Evolutionary conservation across 1,284 basidiomycete species (phyloP), one percentile per base, ranked within the genome.

Genomic region (Heterobasidion occidentale): DNA sequence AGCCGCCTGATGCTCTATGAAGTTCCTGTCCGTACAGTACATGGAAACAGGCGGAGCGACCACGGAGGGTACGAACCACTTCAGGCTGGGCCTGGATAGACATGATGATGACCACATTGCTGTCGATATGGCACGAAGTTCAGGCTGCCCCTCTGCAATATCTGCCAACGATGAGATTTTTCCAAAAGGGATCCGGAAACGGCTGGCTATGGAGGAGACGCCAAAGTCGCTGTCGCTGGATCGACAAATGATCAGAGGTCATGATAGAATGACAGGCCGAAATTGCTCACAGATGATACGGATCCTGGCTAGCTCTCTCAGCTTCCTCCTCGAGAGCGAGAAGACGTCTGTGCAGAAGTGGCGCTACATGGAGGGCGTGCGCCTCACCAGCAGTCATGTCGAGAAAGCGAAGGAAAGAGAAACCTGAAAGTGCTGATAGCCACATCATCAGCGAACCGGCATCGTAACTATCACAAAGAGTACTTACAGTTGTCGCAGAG

Each of bases 21-120:
- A 97, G 5, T 86, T 82, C 49, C 92, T 84, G 66, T 94, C 83
- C 46, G 83, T 82, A 65, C 88, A 90, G 62, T 85, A 79, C 53
- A 92, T 74, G 42, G 83, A 72, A 61, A 96, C 87, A 0, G 90
- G 82, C 1, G 96, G 94, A 0, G 97, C 95, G 19, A 96, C 83
- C 3, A 78, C 94, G 1, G 84, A 76, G 34, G 92, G 90, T 15
- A 90, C 77, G 69, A 88, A 91, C 81, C 92, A 95, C 62, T 85
- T 86, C 58, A 94, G 77, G 11, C 81, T 81, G 3, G 83, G 81
- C 46, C 91, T 83, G 53, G 91, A 94, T 36, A 98, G 74, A 65
- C 86, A 92, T 5, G 94, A 95, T 36, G 77, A 70, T 53, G 78
- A 73, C 84, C 92, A 94, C 19, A 79, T 77, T 47, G 76, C 71